These are phyloP conservation scores for Bacterosira constricta DNA, from an alignment of 108 stramenopile genomes.

Conservation along the genomic window DNA sequence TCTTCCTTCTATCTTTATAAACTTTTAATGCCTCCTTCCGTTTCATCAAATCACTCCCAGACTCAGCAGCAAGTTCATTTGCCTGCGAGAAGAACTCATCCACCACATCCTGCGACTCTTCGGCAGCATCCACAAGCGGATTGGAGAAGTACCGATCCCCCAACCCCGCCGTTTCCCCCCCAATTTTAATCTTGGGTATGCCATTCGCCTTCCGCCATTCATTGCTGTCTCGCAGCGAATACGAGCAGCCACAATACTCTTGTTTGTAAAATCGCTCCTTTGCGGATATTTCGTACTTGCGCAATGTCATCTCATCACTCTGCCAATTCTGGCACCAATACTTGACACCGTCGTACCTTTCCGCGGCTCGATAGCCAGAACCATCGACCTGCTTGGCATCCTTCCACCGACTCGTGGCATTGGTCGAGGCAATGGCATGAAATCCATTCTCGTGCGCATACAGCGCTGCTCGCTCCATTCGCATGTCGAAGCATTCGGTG, in stretches of 20 bases:
- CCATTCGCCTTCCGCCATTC: slow-evolving; percentile 62
- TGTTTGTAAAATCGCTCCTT: slow-evolving; percentile 65
- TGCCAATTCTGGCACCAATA: slow-evolving; percentile 62
- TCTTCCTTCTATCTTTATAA: slow-evolving; percentile 55
- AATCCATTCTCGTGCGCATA: slow-evolving; percentile 68
- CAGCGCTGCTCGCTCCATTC: slow-evolving; percentile 64
- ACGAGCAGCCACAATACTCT: slow-evolving; percentile 72
- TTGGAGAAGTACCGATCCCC: slow-evolving; percentile 64
- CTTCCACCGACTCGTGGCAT: slow-evolving; percentile 65
- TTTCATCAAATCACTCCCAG: slow-evolving; percentile 45
- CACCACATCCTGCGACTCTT: slow-evolving; percentile 69
- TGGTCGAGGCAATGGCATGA: slow-evolving; percentile 66
- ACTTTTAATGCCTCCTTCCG: slow-evolving; percentile 50
- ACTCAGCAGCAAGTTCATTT: slow-evolving; percentile 47
- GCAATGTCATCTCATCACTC: slow-evolving; percentile 57
- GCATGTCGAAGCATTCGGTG: slow-evolving; percentile 70
- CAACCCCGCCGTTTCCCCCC: slow-evolving; percentile 61
- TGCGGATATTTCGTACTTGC: slow-evolving; percentile 65
- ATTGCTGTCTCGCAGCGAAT: slow-evolving; percentile 58
- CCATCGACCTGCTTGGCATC: slow-evolving; percentile 63
- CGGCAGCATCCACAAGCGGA: slow-evolving; percentile 59
- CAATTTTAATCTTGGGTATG: slow-evolving; percentile 50
- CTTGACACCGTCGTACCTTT: slow-evolving; percentile 39
- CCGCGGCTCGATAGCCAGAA: slow-evolving; percentile 47
- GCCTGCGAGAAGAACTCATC: slow-evolving; percentile 70